Evolutionary conservation across 208 protist genomes (phyloP).

Genomic region (Leishmania guyanensis): DNA sequence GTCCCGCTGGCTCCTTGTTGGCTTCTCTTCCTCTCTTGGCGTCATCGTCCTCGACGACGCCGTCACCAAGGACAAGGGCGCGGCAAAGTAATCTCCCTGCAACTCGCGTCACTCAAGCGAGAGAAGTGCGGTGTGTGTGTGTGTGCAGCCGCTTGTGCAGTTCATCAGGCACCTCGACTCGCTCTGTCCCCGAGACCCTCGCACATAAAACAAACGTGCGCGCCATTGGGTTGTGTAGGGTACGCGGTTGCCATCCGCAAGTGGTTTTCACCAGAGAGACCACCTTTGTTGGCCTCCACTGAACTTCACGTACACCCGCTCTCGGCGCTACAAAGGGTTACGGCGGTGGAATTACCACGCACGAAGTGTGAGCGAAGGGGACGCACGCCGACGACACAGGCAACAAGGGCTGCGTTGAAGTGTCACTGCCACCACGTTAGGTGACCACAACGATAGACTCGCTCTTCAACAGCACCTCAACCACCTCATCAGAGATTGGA

Average conservation of each 20-base stretch:
- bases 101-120: neutral
- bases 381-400: neutral
- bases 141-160: neutral
- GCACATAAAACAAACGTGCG: neutral
- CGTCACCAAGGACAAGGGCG: neutral
- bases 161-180: neutral
- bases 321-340: neutral
- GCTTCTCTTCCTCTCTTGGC: neutral
- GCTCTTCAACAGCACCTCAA: slow-evolving; percentile 5
- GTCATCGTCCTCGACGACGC: neutral
- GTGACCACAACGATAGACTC: slow-evolving; percentile 7
- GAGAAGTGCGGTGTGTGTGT: neutral
- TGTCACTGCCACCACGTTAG: neutral
- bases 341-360: neutral
- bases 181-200: neutral
- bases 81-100: neutral
- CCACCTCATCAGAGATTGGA: neutral
- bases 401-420: neutral
- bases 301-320: neutral
- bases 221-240: neutral
- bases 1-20: neutral
- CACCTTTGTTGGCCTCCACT: neutral
- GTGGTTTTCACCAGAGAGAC: neutral
- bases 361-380: neutral
- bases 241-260: neutral